Evolutionary conservation across 257 asterid species (phyloP).

Genomic region (Euphrasia confusa): DNA sequence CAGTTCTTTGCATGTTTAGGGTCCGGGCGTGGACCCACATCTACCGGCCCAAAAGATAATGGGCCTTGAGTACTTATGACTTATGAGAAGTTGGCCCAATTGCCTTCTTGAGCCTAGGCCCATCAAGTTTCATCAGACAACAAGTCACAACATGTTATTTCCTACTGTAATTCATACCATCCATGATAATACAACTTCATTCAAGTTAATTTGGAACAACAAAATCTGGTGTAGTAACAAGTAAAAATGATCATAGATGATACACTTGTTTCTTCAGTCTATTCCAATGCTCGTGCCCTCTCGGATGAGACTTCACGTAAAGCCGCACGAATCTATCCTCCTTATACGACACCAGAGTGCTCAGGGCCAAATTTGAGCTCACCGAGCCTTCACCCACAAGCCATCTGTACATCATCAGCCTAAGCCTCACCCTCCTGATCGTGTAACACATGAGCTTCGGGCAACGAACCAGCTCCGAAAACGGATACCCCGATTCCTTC

Average conservation of each 20-base stretch:
- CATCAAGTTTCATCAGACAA: too few relatives aligned
- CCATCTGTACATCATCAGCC: slow-evolving; percentile 63
- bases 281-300: slow-evolving; percentile 54
- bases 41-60: too few relatives aligned
- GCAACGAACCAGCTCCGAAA: slow-evolving; percentile 36
- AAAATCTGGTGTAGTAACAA: too few relatives aligned
- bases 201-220: too few relatives aligned
- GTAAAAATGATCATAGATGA: background rate
- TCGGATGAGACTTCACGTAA: slow-evolving; percentile 52
- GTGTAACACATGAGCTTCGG: slow-evolving; percentile 45
- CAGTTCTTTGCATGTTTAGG: too few relatives aligned
- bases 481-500: slow-evolving; percentile 43
- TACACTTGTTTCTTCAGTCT: slow-evolving; percentile 40
- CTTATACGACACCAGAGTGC: slow-evolving; percentile 55
- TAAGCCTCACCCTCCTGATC: slow-evolving; percentile 42
- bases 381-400: slow-evolving; percentile 41
- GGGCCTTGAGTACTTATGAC: too few relatives aligned
- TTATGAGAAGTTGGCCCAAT: too few relatives aligned
- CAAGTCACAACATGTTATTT: too few relatives aligned
- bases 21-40: too few relatives aligned
- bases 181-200: too few relatives aligned
- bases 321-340: slow-evolving; percentile 40
- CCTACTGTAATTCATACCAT: too few relatives aligned
- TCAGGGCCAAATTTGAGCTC: slow-evolving; percentile 40
- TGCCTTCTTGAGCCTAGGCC: too few relatives aligned